Evolutionary conservation across 2,329 filamentous ascomycete species (phyloP), one percentile per base, ranked within the genome.

Genomic region (Cadophora gregata): DNA sequence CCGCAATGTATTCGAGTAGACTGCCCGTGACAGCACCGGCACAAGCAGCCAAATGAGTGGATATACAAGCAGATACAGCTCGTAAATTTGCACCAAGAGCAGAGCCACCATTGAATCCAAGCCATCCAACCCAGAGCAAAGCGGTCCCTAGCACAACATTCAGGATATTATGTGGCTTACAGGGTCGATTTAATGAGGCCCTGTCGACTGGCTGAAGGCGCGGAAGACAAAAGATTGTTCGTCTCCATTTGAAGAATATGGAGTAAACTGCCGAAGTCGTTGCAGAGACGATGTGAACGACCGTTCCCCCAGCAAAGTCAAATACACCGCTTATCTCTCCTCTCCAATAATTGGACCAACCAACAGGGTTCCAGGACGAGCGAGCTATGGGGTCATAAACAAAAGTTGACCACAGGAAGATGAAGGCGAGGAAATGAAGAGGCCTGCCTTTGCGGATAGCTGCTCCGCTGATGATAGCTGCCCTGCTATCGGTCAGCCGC

Each of bases 101-200:
- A 16, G 65, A 86, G 69, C 93, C 93, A 65, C 92, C 93, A 79
- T 97, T 97, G 87, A 97, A 97, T 62, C 94, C 93, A 78, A 97
- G 96, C 93, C 93, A 97, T 68, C 93, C 93, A 50, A 97, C 91
- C 93, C 93, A 97, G 55, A 97, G 84, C 85, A 90, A 53, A 14
- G 55, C 51, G 3, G 62, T 64, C 84, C 90, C 90, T 59, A 93
- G 82, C 59, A 91, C 88, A 69, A 92, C 87, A 74, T 92, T 83
- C 63, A 89, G 91, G 59, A 91, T 88, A 75, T 91, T 92, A 80
- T 93, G 90, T 14, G 90, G 89, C 29, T 64, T 56, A 25, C 48
- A 62, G 7, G 38, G 50, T 62, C 59, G 21, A 31, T 66, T 62
- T 6, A 62, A 51, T 6, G 29, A 33, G 42, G n/a, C 50, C 16